Evolutionary conservation across 371 early-diverging fungal genomes (phyloP), one percentile per base, ranked within the genome.

Genomic region (Amoeboaphelidium occidentale): DNA sequence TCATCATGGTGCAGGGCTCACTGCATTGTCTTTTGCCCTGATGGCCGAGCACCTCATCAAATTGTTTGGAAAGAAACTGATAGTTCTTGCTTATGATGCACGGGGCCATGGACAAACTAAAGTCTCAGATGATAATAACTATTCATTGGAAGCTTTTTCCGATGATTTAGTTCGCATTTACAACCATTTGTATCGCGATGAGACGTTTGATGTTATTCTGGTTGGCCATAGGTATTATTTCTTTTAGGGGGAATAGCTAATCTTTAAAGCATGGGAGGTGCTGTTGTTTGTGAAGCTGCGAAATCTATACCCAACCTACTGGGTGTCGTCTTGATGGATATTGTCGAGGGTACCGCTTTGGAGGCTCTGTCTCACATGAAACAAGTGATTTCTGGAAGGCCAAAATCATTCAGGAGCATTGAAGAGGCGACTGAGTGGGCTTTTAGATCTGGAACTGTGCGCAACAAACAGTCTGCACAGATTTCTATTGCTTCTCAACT

Each of bases 1-100:
- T 58, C 85, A 83, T 62, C 92, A 91, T 58, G 92, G 92, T 21
- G 92, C 84, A 0, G 92, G 88, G 0, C 75, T 76, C 51, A 68
- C 78, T 0, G 84, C 69, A 0, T 60, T 85, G 26, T 73, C 84
- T 1, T 91, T 84, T 67, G 79, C 76, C 1, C 55, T 82, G 27
- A 58, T 69, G 1, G 72, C 79, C 3, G 62, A 63, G 23, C 51
- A 66, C 3, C 43, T 45, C 2, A 27, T 48, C 1, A n/a, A 32
- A 86, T 78, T 0, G 86, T n/a, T n/a, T n/a, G n/a, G n/a, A n/a
- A n/a, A n/a, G n/a, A n/a, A n/a, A n/a, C n/a, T n/a, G n/a, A 61
- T 71, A 0, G 58, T 85, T 0, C 58, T 86, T 1, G 69, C 76
- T 0, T 69, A 68, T 43, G 90, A 90, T 55, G 69, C 71, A 25